Evolutionary conservation across 2,329 filamentous ascomycete species (phyloP).

Genomic region (Bipolaris sorokiniana): DNA sequence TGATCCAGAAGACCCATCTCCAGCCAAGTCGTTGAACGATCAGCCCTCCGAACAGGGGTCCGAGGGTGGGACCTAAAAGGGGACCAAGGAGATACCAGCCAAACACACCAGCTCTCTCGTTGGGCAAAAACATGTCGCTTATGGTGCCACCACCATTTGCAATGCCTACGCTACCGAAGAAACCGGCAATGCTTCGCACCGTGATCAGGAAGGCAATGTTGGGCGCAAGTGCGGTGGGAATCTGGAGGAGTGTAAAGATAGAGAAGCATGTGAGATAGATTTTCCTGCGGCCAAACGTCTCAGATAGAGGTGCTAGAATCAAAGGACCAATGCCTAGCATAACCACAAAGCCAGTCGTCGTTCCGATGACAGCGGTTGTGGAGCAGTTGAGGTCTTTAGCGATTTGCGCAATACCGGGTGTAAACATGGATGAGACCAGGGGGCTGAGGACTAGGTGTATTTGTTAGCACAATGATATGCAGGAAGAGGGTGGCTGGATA

Average conservation of each 20-base stretch:
- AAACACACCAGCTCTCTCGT: constrained; percentile 54
- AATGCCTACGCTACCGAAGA: constrained; percentile 59
- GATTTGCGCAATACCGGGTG: constrained; percentile 58
- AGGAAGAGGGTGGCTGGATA: not conserved
- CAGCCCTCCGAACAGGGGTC: constrained; percentile 53
- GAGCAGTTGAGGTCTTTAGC: constrained; percentile 54
- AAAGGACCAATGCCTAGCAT: constrained; percentile 57
- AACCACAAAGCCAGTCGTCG: constrained; percentile 59
- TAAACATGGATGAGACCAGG: constrained; percentile 59
- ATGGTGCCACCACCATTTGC: constrained; percentile 60
- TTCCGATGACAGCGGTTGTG: constrained; percentile 53
- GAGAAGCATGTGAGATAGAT: constrained; percentile 56
- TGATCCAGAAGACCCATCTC: constrained; percentile 58
- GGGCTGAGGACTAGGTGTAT: constrained; percentile 52
- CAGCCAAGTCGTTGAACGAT: constrained; percentile 55
- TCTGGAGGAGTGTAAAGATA: constrained; percentile 55
- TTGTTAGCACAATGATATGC: not conserved
- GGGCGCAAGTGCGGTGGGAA: constrained; percentile 56
- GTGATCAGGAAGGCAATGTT: constrained; percentile 55
- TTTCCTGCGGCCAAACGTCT: constrained; percentile 55
- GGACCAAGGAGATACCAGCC: constrained; percentile 55
- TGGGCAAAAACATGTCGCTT: constrained; percentile 58
- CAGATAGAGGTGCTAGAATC: constrained; percentile 54
- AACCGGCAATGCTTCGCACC: constrained; percentile 55
- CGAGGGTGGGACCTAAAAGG: constrained; percentile 52